A percentile compares a stretch with the other conserved stretches of the same genome.
These are phyloP conservation scores for Endocladia muricata DNA, from an alignment of 31 red algal genomes.

Conservation along the genomic window DNA sequence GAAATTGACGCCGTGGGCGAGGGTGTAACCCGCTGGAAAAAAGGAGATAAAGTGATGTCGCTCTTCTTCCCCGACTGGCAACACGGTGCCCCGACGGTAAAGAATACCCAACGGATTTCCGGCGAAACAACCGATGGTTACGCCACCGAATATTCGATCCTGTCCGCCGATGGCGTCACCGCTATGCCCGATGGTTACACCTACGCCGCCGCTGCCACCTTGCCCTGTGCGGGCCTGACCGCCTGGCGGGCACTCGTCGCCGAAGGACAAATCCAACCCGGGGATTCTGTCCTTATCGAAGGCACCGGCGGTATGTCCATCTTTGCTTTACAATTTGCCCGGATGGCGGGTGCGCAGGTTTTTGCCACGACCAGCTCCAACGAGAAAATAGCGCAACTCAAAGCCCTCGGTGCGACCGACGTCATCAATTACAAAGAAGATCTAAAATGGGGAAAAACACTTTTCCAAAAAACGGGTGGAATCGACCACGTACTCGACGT, in stretches of 20 bases:
- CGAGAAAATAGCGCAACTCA: background rate
- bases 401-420: background rate
- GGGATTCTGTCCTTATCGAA: background rate
- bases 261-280: background rate
- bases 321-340: background rate
- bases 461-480: background rate
- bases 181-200: background rate
- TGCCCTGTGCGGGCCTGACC: background rate
- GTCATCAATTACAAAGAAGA: background rate
- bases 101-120: background rate
- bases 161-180: background rate
- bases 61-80: background rate
- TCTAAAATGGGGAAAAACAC: background rate
- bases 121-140: background rate
- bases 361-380: background rate
- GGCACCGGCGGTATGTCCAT: conserved; percentile 6
- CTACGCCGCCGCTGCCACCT: background rate
- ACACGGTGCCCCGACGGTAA: background rate
- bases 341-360: background rate
- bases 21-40: background rate
- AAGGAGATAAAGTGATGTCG: background rate
- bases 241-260: background rate
- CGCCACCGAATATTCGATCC: background rate
- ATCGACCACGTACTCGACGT: conserved; percentile 8
- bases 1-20: background rate